These are phyloP conservation scores for Morella rubra DNA, from an alignment of 306 rosid species.

Conservation along the genomic window DNA sequence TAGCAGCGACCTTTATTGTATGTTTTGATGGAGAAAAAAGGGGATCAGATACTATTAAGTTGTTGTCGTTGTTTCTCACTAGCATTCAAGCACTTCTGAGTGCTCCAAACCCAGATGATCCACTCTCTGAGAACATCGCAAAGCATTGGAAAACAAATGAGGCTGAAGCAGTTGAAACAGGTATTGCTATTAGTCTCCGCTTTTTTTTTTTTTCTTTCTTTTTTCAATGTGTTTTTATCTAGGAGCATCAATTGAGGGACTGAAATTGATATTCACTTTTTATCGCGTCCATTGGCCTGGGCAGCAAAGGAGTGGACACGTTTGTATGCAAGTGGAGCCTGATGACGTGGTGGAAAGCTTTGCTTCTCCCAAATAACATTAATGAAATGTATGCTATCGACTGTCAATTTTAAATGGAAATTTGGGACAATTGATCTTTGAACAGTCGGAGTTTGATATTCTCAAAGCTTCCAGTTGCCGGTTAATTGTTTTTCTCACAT, in stretches of 20 bases:
- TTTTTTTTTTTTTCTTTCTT: slow-evolving; percentile 9
- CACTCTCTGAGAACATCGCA: slow-evolving; percentile 95
- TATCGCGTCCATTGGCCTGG: slow-evolving; percentile 13
- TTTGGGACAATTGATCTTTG: slow-evolving; percentile 49
- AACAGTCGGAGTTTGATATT: slow-evolving; percentile 42
- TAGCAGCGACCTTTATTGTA: not conserved
- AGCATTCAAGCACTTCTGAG: slow-evolving; percentile 98
- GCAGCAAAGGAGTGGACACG: slow-evolving; percentile 95
- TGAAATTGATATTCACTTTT: slow-evolving; percentile 1
- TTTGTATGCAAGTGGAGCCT: slow-evolving; percentile 78
- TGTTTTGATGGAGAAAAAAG: not conserved
- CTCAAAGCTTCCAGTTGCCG: slow-evolving; percentile 39
- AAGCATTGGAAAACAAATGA: slow-evolving; percentile 94
- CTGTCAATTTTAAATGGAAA: slow-evolving; percentile 52
- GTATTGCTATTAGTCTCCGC: slow-evolving; percentile 28
- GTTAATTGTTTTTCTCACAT: slow-evolving; percentile 35
- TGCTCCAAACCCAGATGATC: slow-evolving; percentile 98
- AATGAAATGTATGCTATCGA: slow-evolving; percentile 55
- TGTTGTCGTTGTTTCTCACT: slow-evolving; percentile 10
- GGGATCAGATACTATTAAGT: not conserved
- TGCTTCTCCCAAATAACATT: slow-evolving; percentile 42
- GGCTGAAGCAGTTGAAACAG: slow-evolving; percentile 97
- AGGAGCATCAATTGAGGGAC: slow-evolving; percentile 7
- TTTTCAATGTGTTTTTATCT: not conserved
- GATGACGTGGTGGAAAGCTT: slow-evolving; percentile 37